Conservation (phyloP, 176 grass and related monocot genomes). For the Oryza rufipogon region DNA sequence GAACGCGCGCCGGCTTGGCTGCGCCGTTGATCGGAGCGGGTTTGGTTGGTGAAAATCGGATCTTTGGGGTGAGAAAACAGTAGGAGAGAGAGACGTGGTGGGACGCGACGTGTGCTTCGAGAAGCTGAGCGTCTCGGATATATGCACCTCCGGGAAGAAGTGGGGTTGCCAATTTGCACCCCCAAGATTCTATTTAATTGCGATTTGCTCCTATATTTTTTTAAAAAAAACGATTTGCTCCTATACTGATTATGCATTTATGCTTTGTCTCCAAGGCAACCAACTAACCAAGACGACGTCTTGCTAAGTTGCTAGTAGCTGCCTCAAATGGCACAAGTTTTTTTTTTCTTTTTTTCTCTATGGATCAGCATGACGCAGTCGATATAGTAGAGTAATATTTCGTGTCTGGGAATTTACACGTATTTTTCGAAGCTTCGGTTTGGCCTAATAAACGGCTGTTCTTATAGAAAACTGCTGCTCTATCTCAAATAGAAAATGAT, state of each 20-base stretch:
- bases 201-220: not conserved
- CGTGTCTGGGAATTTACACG: no score
- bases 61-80: constrained; percentile 18
- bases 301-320: no score
- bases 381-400: no score
- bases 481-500: no score
- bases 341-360: no score
- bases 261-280: constrained; percentile 29
- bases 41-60: constrained; percentile 27
- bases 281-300: not conserved
- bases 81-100: constrained; percentile 18
- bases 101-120: constrained; percentile 6
- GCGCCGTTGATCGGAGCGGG: not conserved
- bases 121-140: constrained; percentile 13
- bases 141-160: not conserved
- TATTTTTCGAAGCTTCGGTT: no score
- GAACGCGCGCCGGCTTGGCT: not conserved
- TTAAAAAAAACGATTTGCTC: no score
- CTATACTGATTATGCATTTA: no score
- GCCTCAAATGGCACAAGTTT: no score
- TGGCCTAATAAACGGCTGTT: no score
- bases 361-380: no score
- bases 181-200: not conserved
- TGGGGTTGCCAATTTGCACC: not conserved
- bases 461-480: no score